phyloP scores from a whole-genome alignment of 2,329 filamentous ascomycete genomes.

The Phialophora macrospora region DNA sequence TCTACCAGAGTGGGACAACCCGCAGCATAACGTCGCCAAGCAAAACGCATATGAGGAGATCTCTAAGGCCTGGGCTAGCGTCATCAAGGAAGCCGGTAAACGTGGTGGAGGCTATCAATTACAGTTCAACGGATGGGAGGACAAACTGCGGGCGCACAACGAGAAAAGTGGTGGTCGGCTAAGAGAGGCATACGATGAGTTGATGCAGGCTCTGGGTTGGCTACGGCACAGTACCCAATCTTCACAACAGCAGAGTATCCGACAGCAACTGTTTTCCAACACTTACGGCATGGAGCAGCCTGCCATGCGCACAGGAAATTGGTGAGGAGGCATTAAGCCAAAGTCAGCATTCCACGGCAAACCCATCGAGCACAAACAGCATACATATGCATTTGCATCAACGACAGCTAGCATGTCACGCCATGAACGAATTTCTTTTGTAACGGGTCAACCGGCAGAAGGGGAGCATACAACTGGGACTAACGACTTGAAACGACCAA shows the following conservation, averaged over 20 bases:
- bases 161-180: slow-evolving; percentile 82
- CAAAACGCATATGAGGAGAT: slow-evolving; percentile 97
- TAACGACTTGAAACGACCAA: slow-evolving; percentile 27
- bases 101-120: slow-evolving; percentile 86
- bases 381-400: slow-evolving; percentile 21
- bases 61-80: slow-evolving; percentile 87
- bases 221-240: slow-evolving; percentile 58
- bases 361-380: slow-evolving; percentile 10
- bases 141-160: slow-evolving; percentile 84
- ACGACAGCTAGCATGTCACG: slow-evolving; percentile 19
- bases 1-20: slow-evolving; percentile 87
- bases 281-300: slow-evolving; percentile 58
- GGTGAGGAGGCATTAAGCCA: slow-evolving; percentile 21
- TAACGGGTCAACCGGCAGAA: slow-evolving; percentile 14
- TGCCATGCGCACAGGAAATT: slow-evolving; percentile 36
- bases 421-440: slow-evolving; percentile 34
- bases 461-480: slow-evolving; percentile 16
- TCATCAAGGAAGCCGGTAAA: slow-evolving; percentile 89
- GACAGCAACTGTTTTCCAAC: slow-evolving; percentile 62
- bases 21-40: slow-evolving; percentile 88
- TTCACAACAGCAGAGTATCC: slow-evolving; percentile 49
- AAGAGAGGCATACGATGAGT: slow-evolving; percentile 76
- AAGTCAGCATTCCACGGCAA: background rate
- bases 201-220: slow-evolving; percentile 78
- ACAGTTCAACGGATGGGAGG: slow-evolving; percentile 90